phyloP scores from a whole-genome alignment of 768 basidiomycete species.

The Naganishia antarctica region DNA sequence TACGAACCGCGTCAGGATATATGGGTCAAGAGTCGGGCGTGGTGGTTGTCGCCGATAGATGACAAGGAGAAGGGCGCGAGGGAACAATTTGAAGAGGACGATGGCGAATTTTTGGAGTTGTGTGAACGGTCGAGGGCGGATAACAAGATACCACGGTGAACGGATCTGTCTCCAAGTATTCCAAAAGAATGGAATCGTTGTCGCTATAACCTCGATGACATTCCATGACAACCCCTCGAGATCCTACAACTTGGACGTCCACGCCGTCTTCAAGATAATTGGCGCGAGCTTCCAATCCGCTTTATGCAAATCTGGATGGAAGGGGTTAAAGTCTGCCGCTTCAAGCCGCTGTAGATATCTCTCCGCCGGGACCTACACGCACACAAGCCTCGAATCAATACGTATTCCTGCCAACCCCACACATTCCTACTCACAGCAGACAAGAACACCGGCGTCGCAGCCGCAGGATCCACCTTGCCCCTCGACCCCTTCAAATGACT shows the following conservation, averaged over 20 bases:
- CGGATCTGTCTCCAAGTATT: too few relatives aligned
- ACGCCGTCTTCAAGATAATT: conserved; percentile 40
- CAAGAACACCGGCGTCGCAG: conserved; percentile 43
- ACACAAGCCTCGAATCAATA: background rate
- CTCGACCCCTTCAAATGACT: conserved; percentile 40
- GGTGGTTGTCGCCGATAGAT: background rate
- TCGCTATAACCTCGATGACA: too few relatives aligned
- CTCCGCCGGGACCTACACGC: conserved; percentile 44
- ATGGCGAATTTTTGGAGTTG: background rate
- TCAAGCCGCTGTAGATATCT: conserved; percentile 45
- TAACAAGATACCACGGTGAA: too few relatives aligned
- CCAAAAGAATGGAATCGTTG: too few relatives aligned
- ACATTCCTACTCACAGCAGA: conserved; percentile 36
- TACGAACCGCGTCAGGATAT: conserved; percentile 11
- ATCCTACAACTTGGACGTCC: conserved; percentile 35
- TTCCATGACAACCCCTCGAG: conserved; percentile 21
- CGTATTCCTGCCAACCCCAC: too few relatives aligned
- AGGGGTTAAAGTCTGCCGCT: conserved; percentile 45
- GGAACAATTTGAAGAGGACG: conserved; percentile 1
- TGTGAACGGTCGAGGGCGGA: conserved; percentile 12
- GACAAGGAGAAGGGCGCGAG: background rate
- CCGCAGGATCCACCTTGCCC: conserved; percentile 39
- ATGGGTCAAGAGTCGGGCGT: background rate
- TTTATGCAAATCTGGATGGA: conserved; percentile 42
- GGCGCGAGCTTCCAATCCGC: conserved; percentile 47